Evolutionary conservation across 371 early-diverging fungal genomes (phyloP).

Genomic region (Saksenaea vasiformis): DNA sequence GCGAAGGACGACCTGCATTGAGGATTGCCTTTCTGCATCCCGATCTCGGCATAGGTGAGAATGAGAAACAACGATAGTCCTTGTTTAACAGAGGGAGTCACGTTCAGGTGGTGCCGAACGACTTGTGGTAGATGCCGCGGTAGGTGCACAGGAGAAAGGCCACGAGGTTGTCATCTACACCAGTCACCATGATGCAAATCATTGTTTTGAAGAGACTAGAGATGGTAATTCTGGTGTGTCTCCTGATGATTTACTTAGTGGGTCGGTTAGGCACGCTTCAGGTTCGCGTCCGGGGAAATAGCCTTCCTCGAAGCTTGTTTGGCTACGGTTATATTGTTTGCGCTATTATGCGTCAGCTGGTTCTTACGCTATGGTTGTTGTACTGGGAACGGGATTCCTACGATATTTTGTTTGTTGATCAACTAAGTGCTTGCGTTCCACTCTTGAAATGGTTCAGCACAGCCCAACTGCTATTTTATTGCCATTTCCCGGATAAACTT

Average conservation of each 20-base stretch:
- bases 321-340: slow-evolving; percentile 80
- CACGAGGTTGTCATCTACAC: slow-evolving; percentile 86
- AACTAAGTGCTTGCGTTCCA: slow-evolving; percentile 86
- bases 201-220: slow-evolving; percentile 92
- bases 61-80: background rate
- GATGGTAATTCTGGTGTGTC: slow-evolving; percentile 59
- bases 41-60: slow-evolving; percentile 84
- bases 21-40: slow-evolving; percentile 87
- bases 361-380: slow-evolving; percentile 62
- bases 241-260: background rate
- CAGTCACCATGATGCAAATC: slow-evolving; percentile 84
- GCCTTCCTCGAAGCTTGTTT: slow-evolving; percentile 65
- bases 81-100: background rate
- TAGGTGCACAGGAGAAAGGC: slow-evolving; percentile 77
- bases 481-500: slow-evolving; percentile 95
- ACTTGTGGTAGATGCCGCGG: slow-evolving; percentile 93
- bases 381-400: slow-evolving; percentile 43
- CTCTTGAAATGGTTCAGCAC: slow-evolving; percentile 66
- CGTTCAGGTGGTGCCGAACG: slow-evolving; percentile 91
- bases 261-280: slow-evolving; percentile 65
- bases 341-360: slow-evolving; percentile 79
- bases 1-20: slow-evolving; percentile 8
- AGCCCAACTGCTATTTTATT: slow-evolving; percentile 88
- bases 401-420: slow-evolving; percentile 90
- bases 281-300: slow-evolving; percentile 76